These are phyloP conservation scores for Nigrospora sphaerica DNA, from an alignment of 2,329 filamentous ascomycete genomes.

Conservation along the genomic window DNA sequence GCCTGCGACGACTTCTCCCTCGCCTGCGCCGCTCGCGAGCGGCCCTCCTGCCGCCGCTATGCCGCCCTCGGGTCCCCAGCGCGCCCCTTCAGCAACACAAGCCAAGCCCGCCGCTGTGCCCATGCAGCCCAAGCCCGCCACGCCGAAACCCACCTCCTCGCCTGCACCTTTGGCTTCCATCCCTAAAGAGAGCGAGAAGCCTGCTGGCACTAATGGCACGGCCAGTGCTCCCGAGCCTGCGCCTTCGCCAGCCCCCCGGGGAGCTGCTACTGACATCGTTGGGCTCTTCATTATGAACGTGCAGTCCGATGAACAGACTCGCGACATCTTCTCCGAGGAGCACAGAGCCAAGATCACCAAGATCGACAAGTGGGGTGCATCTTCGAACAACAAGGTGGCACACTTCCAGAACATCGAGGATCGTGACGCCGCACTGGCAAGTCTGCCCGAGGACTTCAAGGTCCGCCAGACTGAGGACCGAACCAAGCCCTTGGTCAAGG, in stretches of 20 bases:
- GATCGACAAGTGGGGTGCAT: conserved; percentile 70
- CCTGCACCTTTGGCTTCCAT: conserved; percentile 24
- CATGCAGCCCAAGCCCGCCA: conserved; percentile 37
- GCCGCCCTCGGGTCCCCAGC: conserved; percentile 26
- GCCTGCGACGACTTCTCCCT: conserved; percentile 26
- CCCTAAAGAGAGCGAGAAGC: conserved; percentile 51
- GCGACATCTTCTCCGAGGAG: conserved; percentile 74
- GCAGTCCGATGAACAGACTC: conserved; percentile 74
- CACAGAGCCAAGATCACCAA: conserved; percentile 75
- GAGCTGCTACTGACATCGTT: conserved; percentile 57
- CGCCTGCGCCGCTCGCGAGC: conserved; percentile 26
- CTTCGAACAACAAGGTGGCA: conserved; percentile 66
- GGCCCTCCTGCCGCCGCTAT: conserved; percentile 18
- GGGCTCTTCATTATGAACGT: conserved; percentile 88
- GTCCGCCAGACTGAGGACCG: conserved; percentile 64
- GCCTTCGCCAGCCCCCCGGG: conserved; percentile 53
- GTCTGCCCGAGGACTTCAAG: conserved; percentile 70
- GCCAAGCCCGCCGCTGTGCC: conserved; percentile 37
- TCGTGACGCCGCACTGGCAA: conserved; percentile 70
- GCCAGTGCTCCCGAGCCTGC: conserved; percentile 43
- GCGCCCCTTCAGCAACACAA: conserved; percentile 21
- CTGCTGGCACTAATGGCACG: conserved; percentile 44
- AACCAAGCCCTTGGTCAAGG: conserved; percentile 73
- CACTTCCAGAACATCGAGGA: conserved; percentile 77
- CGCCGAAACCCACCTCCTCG: conserved; percentile 35